These are phyloP conservation scores for Pyrenula aspistea DNA, from an alignment of 495 filamentous ascomycete genomes.

Conservation along the genomic window DNA sequence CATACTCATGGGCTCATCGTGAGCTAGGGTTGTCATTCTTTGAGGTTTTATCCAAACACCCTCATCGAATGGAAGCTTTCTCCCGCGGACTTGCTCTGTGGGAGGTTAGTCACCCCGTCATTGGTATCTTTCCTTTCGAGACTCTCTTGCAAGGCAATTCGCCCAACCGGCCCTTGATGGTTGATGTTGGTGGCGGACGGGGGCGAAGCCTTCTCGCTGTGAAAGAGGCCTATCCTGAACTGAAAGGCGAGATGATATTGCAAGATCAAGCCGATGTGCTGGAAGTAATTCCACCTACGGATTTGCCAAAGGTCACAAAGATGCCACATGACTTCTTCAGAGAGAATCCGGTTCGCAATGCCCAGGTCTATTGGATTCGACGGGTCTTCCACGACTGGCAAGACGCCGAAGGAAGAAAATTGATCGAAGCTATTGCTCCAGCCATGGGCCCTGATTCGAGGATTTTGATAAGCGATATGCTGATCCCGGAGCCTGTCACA, in stretches of 20 bases:
- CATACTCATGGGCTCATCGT: slow-evolving; percentile 10
- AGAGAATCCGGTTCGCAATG: slow-evolving; percentile 26
- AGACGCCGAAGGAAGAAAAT: slow-evolving; percentile 23
- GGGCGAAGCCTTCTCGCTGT: slow-evolving; percentile 39
- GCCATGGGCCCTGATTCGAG: slow-evolving; percentile 22
- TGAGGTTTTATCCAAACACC: slow-evolving; percentile 8
- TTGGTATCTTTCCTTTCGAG: slow-evolving; percentile 23
- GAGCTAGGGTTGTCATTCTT: slow-evolving; percentile 11
- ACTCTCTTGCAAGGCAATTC: neutral
- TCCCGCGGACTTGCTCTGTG: slow-evolving; percentile 10
- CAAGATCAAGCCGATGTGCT: slow-evolving; percentile 4
- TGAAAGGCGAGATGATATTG: slow-evolving; percentile 6
- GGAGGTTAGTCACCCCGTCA: slow-evolving; percentile 7
- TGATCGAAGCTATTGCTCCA: slow-evolving; percentile 24
- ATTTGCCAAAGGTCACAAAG: neutral
- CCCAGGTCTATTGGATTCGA: slow-evolving; percentile 37
- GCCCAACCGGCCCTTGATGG: slow-evolving; percentile 15
- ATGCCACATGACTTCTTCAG: slow-evolving; percentile 31
- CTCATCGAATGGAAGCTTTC: slow-evolving; percentile 9
- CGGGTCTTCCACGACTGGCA: slow-evolving; percentile 36
- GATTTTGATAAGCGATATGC: slow-evolving; percentile 16
- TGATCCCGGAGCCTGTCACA: slow-evolving; percentile 13
- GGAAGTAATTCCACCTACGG: neutral
- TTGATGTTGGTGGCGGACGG: slow-evolving; percentile 43
- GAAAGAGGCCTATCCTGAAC: slow-evolving; percentile 23